Conservation (phyloP, 352 stramenopile species). For the Pseudoperonospora humuli region DNA sequence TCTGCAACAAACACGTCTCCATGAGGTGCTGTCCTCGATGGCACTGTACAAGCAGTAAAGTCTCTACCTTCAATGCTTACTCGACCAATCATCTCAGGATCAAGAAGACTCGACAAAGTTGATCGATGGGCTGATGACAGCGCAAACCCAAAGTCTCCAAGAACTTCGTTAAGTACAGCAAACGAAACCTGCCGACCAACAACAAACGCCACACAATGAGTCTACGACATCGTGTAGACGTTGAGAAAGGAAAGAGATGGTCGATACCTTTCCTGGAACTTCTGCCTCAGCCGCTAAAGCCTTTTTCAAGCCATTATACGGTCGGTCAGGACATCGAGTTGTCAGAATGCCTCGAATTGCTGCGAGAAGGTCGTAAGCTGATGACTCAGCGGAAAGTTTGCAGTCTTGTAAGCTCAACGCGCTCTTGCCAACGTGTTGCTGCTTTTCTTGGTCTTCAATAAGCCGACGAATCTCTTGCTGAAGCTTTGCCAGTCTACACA, state of each 20-base stretch:
- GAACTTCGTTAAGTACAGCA: slow-evolving; percentile 60
- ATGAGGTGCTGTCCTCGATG: no score
- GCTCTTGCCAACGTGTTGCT: no score
- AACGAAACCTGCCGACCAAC: slow-evolving; percentile 39
- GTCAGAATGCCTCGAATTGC: slow-evolving; percentile 60
- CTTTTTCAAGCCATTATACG: slow-evolving; percentile 80
- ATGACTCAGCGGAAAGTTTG: slow-evolving; percentile 31
- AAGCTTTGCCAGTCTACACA: no score
- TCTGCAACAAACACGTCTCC: no score
- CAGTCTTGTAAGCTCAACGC: no score
- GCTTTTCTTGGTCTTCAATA: no score
- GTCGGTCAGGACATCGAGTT: slow-evolving; percentile 43
- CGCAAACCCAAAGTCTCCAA: slow-evolving; percentile 55
- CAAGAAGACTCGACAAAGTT: slow-evolving; percentile 39
- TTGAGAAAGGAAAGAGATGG: no score
- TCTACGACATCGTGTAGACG: background rate
- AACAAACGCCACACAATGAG: no score
- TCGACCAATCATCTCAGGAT: slow-evolving; percentile 41
- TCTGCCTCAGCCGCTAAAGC: slow-evolving; percentile 59
- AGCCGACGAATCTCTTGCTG: no score
- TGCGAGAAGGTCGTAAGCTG: slow-evolving; percentile 55
- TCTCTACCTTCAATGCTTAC: slow-evolving; percentile 80
- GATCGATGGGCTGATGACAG: slow-evolving; percentile 34
- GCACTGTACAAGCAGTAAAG: no score
- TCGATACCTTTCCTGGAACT: slow-evolving; percentile 65